Evolutionary conservation across 2,329 filamentous ascomycete genomes (phyloP).

Genomic region (Nemania diffusa): DNA sequence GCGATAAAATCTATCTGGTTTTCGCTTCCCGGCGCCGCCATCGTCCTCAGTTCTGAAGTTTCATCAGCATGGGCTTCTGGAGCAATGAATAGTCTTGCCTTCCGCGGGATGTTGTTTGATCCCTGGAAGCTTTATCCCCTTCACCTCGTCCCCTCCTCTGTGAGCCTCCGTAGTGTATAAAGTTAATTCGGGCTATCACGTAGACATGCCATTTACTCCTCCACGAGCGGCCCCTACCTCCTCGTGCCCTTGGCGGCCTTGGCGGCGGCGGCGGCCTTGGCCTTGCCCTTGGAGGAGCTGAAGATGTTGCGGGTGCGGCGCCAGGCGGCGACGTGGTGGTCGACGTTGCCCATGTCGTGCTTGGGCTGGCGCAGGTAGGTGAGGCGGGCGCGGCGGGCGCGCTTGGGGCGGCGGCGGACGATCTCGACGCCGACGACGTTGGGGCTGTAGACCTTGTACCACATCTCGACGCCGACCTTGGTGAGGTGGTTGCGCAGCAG

Average conservation of each 20-base stretch:
- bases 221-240: constrained; percentile 11
- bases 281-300: constrained; percentile 40
- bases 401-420: constrained; percentile 85
- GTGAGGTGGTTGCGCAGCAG: constrained; percentile 87
- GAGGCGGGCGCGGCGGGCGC: constrained; percentile 85
- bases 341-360: constrained; percentile 88
- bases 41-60: no score
- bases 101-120: no score
- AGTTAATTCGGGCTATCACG: not conserved
- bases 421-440: constrained; percentile 92
- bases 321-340: constrained; percentile 78
- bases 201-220: no score
- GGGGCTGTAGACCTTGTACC: constrained; percentile 94
- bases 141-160: not conserved
- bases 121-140: no score
- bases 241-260: constrained; percentile 16
- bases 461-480: constrained; percentile 93
- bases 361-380: constrained; percentile 90
- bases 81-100: no score
- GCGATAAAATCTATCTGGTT: not conserved
- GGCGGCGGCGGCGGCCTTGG: not conserved
- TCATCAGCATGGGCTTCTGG: no score
- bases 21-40: no score
- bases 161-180: no score
- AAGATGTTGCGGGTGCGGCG: constrained; percentile 55